Evolutionary conservation across 2,329 filamentous ascomycete species (phyloP).

Genomic region (Eurotiales sp.): DNA sequence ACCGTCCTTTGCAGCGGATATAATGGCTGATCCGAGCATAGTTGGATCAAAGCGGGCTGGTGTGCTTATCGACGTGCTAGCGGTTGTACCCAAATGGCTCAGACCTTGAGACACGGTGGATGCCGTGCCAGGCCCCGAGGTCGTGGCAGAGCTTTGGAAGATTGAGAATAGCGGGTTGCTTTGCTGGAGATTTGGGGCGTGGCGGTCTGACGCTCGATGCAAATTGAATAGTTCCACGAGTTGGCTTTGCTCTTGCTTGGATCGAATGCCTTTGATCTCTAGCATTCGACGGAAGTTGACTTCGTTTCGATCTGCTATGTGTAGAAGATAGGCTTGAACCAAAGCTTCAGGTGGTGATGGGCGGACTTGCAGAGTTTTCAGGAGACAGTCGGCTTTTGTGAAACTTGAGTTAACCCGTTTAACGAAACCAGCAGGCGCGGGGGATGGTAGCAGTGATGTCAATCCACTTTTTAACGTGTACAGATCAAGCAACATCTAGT

Average conservation of each 20-base stretch:
- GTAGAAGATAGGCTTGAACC: slow-evolving; percentile 95
- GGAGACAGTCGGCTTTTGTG: slow-evolving; percentile 80
- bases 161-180: slow-evolving; percentile 65
- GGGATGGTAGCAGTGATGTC: slow-evolving; percentile 53
- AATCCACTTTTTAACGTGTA: slow-evolving; percentile 60
- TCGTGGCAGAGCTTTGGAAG: slow-evolving; percentile 11
- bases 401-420: slow-evolving; percentile 84
- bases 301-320: slow-evolving; percentile 90
- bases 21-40: slow-evolving; percentile 78
- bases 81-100: slow-evolving; percentile 42
- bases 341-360: slow-evolving; percentile 87
- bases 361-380: slow-evolving; percentile 95
- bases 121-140: slow-evolving; percentile 23
- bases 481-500: slow-evolving; percentile 88
- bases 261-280: slow-evolving; percentile 85
- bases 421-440: slow-evolving; percentile 63
- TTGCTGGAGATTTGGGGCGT: slow-evolving; percentile 63
- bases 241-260: slow-evolving; percentile 72
- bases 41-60: slow-evolving; percentile 71
- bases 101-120: slow-evolving; percentile 44
- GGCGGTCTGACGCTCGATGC: slow-evolving; percentile 64
- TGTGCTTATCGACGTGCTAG: slow-evolving; percentile 40
- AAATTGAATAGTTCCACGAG: slow-evolving; percentile 89
- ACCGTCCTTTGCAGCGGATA: slow-evolving; percentile 82
- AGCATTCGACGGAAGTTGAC: slow-evolving; percentile 94